phyloP scores from a whole-genome alignment of 2,329 filamentous ascomycete genomes.

The Arthroderma sp. region DNA sequence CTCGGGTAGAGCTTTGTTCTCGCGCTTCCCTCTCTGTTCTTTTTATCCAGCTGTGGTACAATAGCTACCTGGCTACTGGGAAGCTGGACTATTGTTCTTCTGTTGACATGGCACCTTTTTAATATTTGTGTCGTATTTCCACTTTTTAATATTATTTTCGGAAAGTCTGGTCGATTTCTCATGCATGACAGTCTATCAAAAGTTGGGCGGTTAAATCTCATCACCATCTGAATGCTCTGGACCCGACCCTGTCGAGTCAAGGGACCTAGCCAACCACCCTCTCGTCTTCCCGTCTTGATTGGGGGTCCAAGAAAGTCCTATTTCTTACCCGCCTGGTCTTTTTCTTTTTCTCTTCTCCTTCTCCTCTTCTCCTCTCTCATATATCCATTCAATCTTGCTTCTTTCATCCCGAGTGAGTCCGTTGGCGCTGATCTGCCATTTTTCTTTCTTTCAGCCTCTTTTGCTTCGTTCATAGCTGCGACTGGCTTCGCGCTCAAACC shows the following conservation, averaged over 20 bases:
- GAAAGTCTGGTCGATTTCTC: background rate
- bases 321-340: background rate
- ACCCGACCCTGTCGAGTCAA: background rate
- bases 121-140: too few relatives aligned
- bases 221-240: background rate
- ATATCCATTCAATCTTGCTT: background rate
- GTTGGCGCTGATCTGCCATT: background rate
- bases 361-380: background rate
- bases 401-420: background rate
- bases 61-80: background rate
- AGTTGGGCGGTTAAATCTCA: background rate
- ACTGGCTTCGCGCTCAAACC: constrained; percentile 5
- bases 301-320: background rate
- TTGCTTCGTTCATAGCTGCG: background rate
- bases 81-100: background rate
- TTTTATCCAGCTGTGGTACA: background rate
- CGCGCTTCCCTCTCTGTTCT: background rate
- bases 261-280: background rate
- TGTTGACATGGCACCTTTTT: too few relatives aligned
- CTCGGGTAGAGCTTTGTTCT: background rate
- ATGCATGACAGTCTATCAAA: background rate
- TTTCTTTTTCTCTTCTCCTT: background rate
- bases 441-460: background rate
- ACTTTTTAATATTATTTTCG: background rate
- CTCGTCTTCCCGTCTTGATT: constrained; percentile 1